Evolutionary conservation across 768 basidiomycete genomes (phyloP), one percentile per base, ranked within the genome.

Genomic region (Amanita phalloides): DNA sequence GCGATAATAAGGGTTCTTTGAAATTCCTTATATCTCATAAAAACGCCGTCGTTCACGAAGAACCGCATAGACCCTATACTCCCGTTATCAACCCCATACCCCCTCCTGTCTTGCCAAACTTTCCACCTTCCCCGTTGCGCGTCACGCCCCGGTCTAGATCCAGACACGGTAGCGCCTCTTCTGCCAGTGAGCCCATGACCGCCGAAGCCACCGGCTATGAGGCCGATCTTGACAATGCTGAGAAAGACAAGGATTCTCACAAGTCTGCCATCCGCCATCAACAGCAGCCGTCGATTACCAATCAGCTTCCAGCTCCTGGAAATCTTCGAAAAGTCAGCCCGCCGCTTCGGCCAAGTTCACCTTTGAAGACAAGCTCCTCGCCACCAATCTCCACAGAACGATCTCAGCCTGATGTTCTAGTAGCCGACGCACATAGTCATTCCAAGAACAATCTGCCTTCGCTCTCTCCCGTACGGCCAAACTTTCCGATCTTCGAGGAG

Each of bases 21-120:
- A 93, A 93, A 65, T 84, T 96, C 55, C 74, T 93, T 52, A 82
- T 93, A 25, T 82, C 82, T 38, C 80, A 81, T 61, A 73, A 74
- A 50, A 79, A 74, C 56, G 82, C 75, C 20, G 66, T 69, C 42
- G 84, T 81, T 48, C 83, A 78, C 56, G 86, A 79, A 56, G 68
- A 66, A 5, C 64, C 68, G 3, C 61, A 62, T 5, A 65, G 67
- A 4, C 65, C 64, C 13, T 70, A 23, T 62, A 65, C 35, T 63
- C 69, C 37, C 36, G 61, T 56, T 20, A 48, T 53, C 56, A 59
- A 49, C 55, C 62, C 58, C 50, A 56, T 60, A 14, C 58, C 64
- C 25, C 61, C 64, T 20, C 61, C 65, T 37, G 54, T 63, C 37
- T 70, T 80, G 4, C 72, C 78, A 23, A 60, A 66, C 25, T 70